These are phyloP conservation scores for Babesia caballi DNA, from an alignment of 169 alveolate genomes.

Conservation along the genomic window DNA sequence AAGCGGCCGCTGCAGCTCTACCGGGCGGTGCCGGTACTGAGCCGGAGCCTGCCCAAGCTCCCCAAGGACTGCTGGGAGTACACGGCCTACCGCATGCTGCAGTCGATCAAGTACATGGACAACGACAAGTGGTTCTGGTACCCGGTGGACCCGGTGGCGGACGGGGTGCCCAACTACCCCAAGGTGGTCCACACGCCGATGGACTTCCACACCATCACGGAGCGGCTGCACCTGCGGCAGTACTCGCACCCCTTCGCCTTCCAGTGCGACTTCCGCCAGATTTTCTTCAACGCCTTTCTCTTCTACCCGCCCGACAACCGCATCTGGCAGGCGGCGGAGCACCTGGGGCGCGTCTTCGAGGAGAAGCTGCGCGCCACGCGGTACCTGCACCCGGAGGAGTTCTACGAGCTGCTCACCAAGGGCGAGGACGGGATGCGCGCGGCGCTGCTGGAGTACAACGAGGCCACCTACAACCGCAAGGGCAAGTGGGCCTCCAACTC, in stretches of 20 bases:
- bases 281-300: slow-evolving; percentile 84
- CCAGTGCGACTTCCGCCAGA: slow-evolving; percentile 87
- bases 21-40: slow-evolving; percentile 50
- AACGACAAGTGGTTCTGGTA: slow-evolving; percentile 68
- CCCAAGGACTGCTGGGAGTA: slow-evolving; percentile 65
- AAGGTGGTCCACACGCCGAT: slow-evolving; percentile 43
- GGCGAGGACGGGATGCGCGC: slow-evolving; percentile 44
- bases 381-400: slow-evolving; percentile 72
- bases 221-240: slow-evolving; percentile 66
- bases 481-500: slow-evolving; percentile 9
- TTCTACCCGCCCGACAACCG: slow-evolving; percentile 69
- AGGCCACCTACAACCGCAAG: slow-evolving; percentile 37
- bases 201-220: slow-evolving; percentile 64
- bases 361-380: slow-evolving; percentile 53
- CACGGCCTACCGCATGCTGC: slow-evolving; percentile 57
- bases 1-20: slow-evolving; percentile 23
- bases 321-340: slow-evolving; percentile 78
- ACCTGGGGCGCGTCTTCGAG: slow-evolving; percentile 73
- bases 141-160: slow-evolving; percentile 68
- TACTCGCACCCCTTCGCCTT: slow-evolving; percentile 86
- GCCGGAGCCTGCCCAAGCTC: slow-evolving; percentile 51
- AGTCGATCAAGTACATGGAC: slow-evolving; percentile 57
- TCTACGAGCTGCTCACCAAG: slow-evolving; percentile 38
- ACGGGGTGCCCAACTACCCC: slow-evolving; percentile 64
- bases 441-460: slow-evolving; percentile 8